Evolutionary conservation across 169 alveolate species (phyloP), one percentile per base, ranked within the genome.

Genomic region (Eimeria necatrix): DNA sequence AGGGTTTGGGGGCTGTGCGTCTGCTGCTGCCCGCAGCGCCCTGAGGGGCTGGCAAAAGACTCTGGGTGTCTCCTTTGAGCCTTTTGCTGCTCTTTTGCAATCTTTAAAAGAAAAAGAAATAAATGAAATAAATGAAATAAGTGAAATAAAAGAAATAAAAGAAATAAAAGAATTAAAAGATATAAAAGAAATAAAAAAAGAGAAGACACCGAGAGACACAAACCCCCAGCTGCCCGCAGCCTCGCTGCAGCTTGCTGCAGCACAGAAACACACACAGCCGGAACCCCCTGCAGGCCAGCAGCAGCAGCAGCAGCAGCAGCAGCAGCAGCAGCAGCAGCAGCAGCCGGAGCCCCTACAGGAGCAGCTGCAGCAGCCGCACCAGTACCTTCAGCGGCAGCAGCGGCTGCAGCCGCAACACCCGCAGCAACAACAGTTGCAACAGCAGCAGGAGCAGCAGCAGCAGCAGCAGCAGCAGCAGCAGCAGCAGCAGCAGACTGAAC

Each of bases 31-130:
- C 10, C 52, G 73, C 90, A 81, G 90, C n/a, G 60, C 52, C 52
- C 74, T 81, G 20, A 5, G n/a, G 74, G 41, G 90, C 70, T 81
- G 90, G 90, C 74, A 49, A 22, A 41, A 22, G 74, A 18, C 90
- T 3, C 90, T 81, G 90, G 90, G 90, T 18, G 52, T 81, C 64
- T 20, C 90, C 24, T 81, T 81, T 53, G 74, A 16, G 74, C 10
- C 90, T 12, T 10, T 81, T 22, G 24, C 41, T 32, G 41, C 41
- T 32, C 32, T n/a, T 68, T 10, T n/a, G 78, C 78, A 68, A 68
- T 14, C 68, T 18, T 18, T 18, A 3, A 56, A 56, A 32, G 41
- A 32, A 32, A 32, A 32, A 32, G 41, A 32, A 32, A 32, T 32
- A 32, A 32, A 32, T 0, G 41, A 32, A 32, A 32, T 32, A 32